These are phyloP conservation scores for Penicillium taxi DNA, from an alignment of 495 filamentous ascomycete species.

Conservation along the genomic window DNA sequence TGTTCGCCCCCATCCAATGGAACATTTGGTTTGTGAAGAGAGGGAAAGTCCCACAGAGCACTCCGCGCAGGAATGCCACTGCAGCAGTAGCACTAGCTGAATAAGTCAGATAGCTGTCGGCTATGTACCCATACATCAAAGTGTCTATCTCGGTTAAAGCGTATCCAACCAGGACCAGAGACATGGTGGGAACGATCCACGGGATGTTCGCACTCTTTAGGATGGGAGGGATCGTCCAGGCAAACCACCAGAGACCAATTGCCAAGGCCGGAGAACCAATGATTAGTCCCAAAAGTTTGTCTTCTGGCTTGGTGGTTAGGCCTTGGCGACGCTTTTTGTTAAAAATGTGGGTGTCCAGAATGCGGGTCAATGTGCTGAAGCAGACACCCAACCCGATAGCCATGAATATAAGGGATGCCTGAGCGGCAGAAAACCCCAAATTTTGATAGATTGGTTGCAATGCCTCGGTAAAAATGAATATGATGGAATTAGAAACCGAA, in stretches of 20 bases:
- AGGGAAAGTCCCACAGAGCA: constrained; percentile 39
- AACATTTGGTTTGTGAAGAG: constrained; percentile 42
- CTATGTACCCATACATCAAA: constrained; percentile 44
- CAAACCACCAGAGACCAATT: constrained; percentile 44
- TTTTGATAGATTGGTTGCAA: constrained; percentile 36
- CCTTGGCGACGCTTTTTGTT: constrained; percentile 17
- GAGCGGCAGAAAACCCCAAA: constrained; percentile 29
- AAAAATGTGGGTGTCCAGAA: constrained; percentile 33
- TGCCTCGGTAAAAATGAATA: constrained; percentile 49
- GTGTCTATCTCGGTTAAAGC: constrained; percentile 44
- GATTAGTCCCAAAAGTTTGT: constrained; percentile 42
- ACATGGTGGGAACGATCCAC: constrained; percentile 38
- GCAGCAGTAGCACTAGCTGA: constrained; percentile 45
- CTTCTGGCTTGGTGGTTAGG: constrained; percentile 33
- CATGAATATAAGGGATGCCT: constrained; percentile 39
- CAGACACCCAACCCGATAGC: constrained; percentile 37
- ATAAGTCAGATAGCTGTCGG: constrained; percentile 46
- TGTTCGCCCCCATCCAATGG: constrained; percentile 32
- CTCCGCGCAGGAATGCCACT: constrained; percentile 36
- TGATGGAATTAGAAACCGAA: constrained; percentile 40
- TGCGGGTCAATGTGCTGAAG: constrained; percentile 34
- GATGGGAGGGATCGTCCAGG: constrained; percentile 47
- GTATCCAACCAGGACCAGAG: constrained; percentile 41
- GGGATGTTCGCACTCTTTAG: too few relatives aligned
- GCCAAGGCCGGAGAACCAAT: constrained; percentile 41